A percentile compares a stretch with the other conserved stretches of the same genome.
phyloP scores from a whole-genome alignment of 495 filamentous ascomycete genomes.

The Jackrogersella multiformis region DNA sequence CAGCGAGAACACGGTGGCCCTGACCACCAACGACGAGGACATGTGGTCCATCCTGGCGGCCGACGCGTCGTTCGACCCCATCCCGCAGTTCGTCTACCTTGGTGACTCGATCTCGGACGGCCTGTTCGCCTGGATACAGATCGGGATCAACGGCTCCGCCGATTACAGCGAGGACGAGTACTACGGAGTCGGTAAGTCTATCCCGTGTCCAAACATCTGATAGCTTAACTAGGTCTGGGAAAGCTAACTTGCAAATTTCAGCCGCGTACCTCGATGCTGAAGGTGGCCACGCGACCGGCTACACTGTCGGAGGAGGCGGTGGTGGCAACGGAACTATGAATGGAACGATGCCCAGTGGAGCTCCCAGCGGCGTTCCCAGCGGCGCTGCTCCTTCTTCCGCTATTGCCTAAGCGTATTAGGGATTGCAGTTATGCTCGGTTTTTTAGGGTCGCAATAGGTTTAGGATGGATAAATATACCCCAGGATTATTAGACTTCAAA shows the following conservation, averaged over 20 bases:
- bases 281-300: slow-evolving; percentile 37
- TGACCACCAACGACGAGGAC: slow-evolving; percentile 62
- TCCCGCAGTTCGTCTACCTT: slow-evolving; percentile 65
- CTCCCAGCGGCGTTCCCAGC: slow-evolving; percentile 9
- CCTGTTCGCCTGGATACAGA: slow-evolving; percentile 61
- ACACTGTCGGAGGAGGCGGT: slow-evolving; percentile 27
- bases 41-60: slow-evolving; percentile 55
- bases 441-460: no score
- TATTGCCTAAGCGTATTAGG: slow-evolving; percentile 2
- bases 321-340: slow-evolving; percentile 34
- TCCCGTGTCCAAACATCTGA: background rate
- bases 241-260: background rate
- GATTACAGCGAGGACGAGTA: slow-evolving; percentile 43
- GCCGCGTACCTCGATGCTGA: slow-evolving; percentile 42
- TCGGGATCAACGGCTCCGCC: slow-evolving; percentile 55
- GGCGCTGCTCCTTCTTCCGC: slow-evolving; percentile 14
- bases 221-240: background rate
- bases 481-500: background rate
- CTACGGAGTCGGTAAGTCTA: slow-evolving; percentile 29
- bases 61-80: slow-evolving; percentile 61
- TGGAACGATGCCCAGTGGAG: slow-evolving; percentile 21
- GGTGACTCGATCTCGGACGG: slow-evolving; percentile 60
- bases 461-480: background rate
- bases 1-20: slow-evolving; percentile 60
- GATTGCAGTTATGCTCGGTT: background rate